Conservation (phyloP, 2,329 filamentous ascomycete species). For the Aureobasidium musti region DNA sequence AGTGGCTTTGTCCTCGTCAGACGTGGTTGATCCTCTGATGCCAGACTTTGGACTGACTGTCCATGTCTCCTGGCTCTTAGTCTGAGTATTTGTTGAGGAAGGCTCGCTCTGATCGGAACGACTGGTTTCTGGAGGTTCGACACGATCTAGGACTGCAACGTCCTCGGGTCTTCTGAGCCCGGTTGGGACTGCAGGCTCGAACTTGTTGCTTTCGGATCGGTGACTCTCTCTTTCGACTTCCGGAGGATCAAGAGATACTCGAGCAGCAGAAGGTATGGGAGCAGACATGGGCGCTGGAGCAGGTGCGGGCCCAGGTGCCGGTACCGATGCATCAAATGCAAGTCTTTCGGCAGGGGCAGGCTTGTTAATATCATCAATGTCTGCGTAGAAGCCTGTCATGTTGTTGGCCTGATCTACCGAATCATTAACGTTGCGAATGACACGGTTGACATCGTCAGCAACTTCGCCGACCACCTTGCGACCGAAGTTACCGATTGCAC, state of each 20-base stretch:
- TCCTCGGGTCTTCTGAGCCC: constrained; percentile 20
- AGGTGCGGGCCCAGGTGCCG: constrained; percentile 6
- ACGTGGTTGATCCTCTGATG: not conserved
- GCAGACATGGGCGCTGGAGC: constrained; percentile 17
- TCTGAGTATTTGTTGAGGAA: constrained; percentile 4
- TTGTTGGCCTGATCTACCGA: constrained; percentile 31
- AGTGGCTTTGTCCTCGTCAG: not conserved
- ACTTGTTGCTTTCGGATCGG: not conserved
- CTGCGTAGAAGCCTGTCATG: constrained; percentile 29
- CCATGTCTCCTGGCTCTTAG: not conserved
- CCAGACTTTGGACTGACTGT: not conserved
- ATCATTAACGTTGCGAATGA: constrained; percentile 43
- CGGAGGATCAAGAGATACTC: not conserved
- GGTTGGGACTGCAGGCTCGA: not conserved
- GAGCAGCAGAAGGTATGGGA: constrained; percentile 5
- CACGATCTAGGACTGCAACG: constrained; percentile 17
- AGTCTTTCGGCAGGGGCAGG: constrained; percentile 16
- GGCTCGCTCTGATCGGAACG: constrained; percentile 11
- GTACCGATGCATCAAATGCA: constrained; percentile 8
- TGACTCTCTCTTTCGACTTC: not conserved
- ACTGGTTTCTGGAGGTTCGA: not conserved
- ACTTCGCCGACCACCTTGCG: constrained; percentile 45
- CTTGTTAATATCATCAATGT: constrained; percentile 7
- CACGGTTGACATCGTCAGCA: constrained; percentile 47
- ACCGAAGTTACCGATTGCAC: constrained; percentile 54